A percentile compares a stretch with the other conserved stretches of the same genome.
Evolutionary conservation across 208 protist species (phyloP).

Genomic region (Crithidia mellificae): DNA sequence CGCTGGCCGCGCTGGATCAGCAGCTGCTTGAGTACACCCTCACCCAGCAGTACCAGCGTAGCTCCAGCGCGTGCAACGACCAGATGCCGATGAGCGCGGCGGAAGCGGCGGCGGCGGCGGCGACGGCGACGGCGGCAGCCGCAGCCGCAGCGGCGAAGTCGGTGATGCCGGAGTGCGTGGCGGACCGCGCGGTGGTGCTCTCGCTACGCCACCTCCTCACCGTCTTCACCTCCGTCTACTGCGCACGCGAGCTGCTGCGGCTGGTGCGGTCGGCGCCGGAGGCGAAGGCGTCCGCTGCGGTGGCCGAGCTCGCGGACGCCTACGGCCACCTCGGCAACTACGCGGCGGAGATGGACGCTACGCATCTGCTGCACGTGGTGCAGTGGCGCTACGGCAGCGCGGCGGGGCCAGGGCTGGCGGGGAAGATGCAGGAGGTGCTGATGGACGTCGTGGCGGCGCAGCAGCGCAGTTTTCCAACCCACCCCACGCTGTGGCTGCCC

Average conservation of each 20-base stretch:
- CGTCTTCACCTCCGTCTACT: slow-evolving; percentile 58
- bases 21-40: slow-evolving; percentile 62
- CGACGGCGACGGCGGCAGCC: not conserved
- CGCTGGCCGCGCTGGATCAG: slow-evolving; percentile 48
- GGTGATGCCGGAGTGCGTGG: slow-evolving; percentile 39
- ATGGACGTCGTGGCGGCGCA: slow-evolving; percentile 24
- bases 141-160: slow-evolving; percentile 8
- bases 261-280: slow-evolving; percentile 16
- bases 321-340: slow-evolving; percentile 48
- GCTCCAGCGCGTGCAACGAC: slow-evolving; percentile 8
- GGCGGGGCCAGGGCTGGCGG: not conserved
- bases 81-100: slow-evolving; percentile 7
- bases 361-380: slow-evolving; percentile 61
- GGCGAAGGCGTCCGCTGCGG: slow-evolving; percentile 14
- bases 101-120: not conserved
- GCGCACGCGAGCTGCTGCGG: slow-evolving; percentile 36
- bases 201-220: slow-evolving; percentile 55
- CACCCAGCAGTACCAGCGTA: slow-evolving; percentile 38
- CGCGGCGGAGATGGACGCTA: slow-evolving; percentile 64
- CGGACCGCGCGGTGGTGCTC: slow-evolving; percentile 41
- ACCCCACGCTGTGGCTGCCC: slow-evolving; percentile 36
- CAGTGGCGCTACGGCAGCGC: slow-evolving; percentile 27
- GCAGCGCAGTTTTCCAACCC: slow-evolving; percentile 16
- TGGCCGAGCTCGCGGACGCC: slow-evolving; percentile 21
- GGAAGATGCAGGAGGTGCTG: slow-evolving; percentile 19